Evolutionary conservation across 768 basidiomycete species (phyloP).

Genomic region (Mycena maculata): DNA sequence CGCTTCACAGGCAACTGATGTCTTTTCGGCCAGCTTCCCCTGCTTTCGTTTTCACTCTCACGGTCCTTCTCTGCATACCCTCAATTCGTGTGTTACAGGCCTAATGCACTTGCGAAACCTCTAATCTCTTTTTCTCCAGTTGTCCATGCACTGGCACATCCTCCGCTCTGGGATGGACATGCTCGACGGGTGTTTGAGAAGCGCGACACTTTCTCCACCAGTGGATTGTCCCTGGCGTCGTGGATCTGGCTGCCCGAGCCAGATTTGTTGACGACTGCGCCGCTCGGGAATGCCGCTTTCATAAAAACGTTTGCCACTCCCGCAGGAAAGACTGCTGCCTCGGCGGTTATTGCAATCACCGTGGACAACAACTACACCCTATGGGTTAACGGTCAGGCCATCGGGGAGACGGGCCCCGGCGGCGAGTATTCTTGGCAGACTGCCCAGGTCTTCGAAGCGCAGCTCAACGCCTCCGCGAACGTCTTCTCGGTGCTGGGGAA

Average conservation of each 20-base stretch:
- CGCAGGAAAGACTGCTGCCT: constrained; percentile 16
- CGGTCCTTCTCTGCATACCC: background rate
- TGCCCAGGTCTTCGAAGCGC: constrained; percentile 9
- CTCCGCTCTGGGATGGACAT: background rate
- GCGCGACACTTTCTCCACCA: constrained; percentile 23
- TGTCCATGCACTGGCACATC: background rate
- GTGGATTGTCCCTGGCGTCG: constrained; percentile 12
- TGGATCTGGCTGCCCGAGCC: constrained; percentile 35
- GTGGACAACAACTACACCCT: constrained; percentile 32
- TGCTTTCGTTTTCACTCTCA: background rate
- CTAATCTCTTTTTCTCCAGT: background rate
- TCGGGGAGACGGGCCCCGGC: constrained; percentile 14
- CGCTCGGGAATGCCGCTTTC: constrained; percentile 23
- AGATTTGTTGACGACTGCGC: constrained; percentile 10
- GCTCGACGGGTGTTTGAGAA: background rate
- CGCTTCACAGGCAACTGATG: too few relatives aligned
- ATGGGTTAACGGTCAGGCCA: constrained; percentile 29
- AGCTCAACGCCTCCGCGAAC: constrained; percentile 27
- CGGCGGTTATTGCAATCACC: constrained; percentile 20
- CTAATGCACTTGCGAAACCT: too few relatives aligned
- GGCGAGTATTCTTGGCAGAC: background rate
- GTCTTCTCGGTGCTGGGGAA: constrained; percentile 23
- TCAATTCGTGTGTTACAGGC: constrained; percentile 1
- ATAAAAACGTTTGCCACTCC: constrained; percentile 22
- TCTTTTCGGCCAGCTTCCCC: background rate